Evolutionary conservation across 805 yeast species (phyloP).

Genomic region (Starmerella khaoyaiensis): DNA sequence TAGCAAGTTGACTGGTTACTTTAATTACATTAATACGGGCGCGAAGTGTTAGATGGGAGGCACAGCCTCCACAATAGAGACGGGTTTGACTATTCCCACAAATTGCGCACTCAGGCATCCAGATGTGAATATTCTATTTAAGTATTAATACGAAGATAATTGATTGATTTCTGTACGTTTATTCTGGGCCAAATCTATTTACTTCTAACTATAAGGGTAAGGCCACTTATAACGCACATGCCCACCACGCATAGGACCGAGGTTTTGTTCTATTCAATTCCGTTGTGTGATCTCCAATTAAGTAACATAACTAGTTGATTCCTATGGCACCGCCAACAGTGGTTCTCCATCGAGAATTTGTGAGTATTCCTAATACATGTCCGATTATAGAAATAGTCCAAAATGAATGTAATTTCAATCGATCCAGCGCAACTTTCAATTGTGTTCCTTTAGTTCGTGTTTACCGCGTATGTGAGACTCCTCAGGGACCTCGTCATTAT

Average conservation of each 20-base stretch:
- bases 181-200: too few species aligned
- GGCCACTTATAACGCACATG: too few species aligned
- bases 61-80: conserved; percentile 22
- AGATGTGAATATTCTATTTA: too few species aligned
- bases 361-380: conserved; percentile 11
- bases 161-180: too few species aligned
- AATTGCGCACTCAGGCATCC: conserved; percentile 19
- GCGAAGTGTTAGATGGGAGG: conserved; percentile 16
- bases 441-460: conserved; percentile 12
- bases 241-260: too few species aligned
- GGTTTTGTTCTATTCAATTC: too few species aligned
- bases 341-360: conserved; percentile 7
- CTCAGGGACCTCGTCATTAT: conserved; percentile 8
- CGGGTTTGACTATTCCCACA: conserved; percentile 19
- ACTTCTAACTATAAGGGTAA: too few species aligned
- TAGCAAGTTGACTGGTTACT: conserved; percentile 16
- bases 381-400: conserved; percentile 13
- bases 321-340: conserved; percentile 18
- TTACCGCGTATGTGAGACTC: conserved; percentile 12
- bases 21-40: conserved; percentile 22
- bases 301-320: background rate
- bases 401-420: conserved; percentile 13
- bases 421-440: conserved; percentile 1
- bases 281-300: background rate
- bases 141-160: too few species aligned